Percentiles rank a stretch among this genome's conserved stretches.
These are phyloP conservation scores for Mycena metata DNA, from an alignment of 768 basidiomycete species.

Conservation along the genomic window DNA sequence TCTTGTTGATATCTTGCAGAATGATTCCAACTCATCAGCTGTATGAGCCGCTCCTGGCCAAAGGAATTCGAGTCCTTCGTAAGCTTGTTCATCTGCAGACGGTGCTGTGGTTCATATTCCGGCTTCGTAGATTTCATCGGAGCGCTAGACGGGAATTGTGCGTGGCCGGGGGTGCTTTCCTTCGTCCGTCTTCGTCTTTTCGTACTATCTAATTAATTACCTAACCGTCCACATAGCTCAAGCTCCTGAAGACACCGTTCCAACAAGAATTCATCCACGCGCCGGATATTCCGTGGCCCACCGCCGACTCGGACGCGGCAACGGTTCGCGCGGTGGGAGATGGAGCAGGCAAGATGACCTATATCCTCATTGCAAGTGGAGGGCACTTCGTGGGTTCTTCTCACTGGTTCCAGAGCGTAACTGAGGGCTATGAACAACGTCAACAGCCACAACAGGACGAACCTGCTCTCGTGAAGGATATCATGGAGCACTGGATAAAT, in stretches of 20 bases:
- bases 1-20: slow-evolving; percentile 17
- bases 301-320: slow-evolving; percentile 33
- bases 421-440: not conserved
- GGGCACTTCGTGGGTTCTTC: slow-evolving; percentile 45
- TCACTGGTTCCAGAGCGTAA: not conserved
- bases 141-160: slow-evolving; percentile 42
- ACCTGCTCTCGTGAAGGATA: slow-evolving; percentile 21
- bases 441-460: slow-evolving; percentile 19
- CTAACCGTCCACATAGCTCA: slow-evolving; percentile 31
- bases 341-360: slow-evolving; percentile 48
- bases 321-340: slow-evolving; percentile 45
- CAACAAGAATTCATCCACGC: slow-evolving; percentile 40
- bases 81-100: slow-evolving; percentile 10
- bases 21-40: slow-evolving; percentile 37
- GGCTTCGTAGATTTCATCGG: slow-evolving; percentile 42
- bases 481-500: slow-evolving; percentile 19
- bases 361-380: slow-evolving; percentile 42
- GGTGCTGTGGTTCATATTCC: not conserved
- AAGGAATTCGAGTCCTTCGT: slow-evolving; percentile 44
- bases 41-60: slow-evolving; percentile 39
- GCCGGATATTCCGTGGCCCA: slow-evolving; percentile 44
- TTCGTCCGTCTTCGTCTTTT: slow-evolving; percentile 37
- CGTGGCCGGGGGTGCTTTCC: slow-evolving; percentile 43
- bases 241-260: slow-evolving; percentile 39
- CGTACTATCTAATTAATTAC: not conserved